Conservation (phyloP, 306 rosid genomes). For the Parietaria judaica region DNA sequence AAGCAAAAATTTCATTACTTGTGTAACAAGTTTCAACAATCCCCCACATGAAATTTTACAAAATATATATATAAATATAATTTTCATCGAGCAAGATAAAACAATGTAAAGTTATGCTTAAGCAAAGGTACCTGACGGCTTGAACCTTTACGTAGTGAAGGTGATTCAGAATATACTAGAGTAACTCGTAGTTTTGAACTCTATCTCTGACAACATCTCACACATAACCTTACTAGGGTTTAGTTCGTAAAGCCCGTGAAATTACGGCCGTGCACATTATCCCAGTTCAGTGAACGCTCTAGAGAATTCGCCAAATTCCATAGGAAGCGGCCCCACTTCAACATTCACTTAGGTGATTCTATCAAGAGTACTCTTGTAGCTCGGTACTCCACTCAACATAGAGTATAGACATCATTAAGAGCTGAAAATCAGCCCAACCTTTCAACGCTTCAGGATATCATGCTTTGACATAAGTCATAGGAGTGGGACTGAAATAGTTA, state of each 20-base stretch:
- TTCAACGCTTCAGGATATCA: too few relatives aligned
- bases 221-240: too few relatives aligned
- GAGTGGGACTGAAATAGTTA: too few relatives aligned
- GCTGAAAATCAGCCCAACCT: too few relatives aligned
- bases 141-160: slow-evolving; percentile 2
- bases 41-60: neutral
- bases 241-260: too few relatives aligned
- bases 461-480: too few relatives aligned
- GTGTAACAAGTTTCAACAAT: too few relatives aligned
- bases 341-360: slow-evolving; percentile 1
- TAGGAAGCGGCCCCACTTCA: slow-evolving; percentile 4
- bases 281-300: slow-evolving; percentile 2
- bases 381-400: neutral
- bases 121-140: neutral
- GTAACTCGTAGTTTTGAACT: too few relatives aligned
- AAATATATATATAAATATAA: too few relatives aligned
- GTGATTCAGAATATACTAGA: neutral
- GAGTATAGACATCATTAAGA: too few relatives aligned
- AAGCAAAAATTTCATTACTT: too few relatives aligned
- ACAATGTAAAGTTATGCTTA: neutral
- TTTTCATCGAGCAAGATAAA: neutral
- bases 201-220: too few relatives aligned
- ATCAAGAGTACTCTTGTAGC: slow-evolving; percentile 1
- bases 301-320: slow-evolving; percentile 1
- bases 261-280: neutral